phyloP scores from a whole-genome alignment of 169 alveolate species.

The Theileria equi region DNA sequence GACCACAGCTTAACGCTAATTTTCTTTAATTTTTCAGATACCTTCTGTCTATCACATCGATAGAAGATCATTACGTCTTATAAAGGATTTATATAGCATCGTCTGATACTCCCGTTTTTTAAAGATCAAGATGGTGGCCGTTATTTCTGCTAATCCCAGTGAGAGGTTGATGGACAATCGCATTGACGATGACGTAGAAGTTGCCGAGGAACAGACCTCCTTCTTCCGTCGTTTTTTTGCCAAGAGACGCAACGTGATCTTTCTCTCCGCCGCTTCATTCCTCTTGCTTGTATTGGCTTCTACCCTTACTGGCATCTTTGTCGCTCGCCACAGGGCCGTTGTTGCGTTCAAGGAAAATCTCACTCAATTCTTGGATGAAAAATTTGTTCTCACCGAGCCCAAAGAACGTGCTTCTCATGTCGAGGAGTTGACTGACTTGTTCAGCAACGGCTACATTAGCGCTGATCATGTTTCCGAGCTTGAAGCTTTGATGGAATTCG shows the following conservation, averaged over 20 bases:
- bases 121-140: constrained; percentile 18
- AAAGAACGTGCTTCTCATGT: background rate
- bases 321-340: background rate
- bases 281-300: constrained; percentile 6
- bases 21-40: too few relatives aligned
- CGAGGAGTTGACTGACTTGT: constrained; percentile 13
- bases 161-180: constrained; percentile 9
- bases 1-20: too few relatives aligned
- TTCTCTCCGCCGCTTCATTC: too few relatives aligned
- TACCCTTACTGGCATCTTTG: constrained; percentile 10
- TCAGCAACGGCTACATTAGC: constrained; percentile 19
- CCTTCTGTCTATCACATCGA: too few relatives aligned
- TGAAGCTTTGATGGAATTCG: constrained; percentile 18
- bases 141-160: constrained; percentile 10
- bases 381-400: background rate
- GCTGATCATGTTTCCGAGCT: constrained; percentile 8
- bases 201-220: background rate
- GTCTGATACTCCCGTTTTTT: too few relatives aligned
- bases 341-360: background rate
- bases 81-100: too few relatives aligned
- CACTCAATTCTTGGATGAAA: background rate
- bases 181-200: constrained; percentile 9
- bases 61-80: too few relatives aligned
- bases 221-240: background rate
- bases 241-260: too few relatives aligned